A percentile compares a stretch with the other conserved stretches of the same genome.
These are phyloP conservation scores for Verticillium tricorpus DNA, from an alignment of 2,329 filamentous ascomycete genomes.

Conservation along the genomic window DNA sequence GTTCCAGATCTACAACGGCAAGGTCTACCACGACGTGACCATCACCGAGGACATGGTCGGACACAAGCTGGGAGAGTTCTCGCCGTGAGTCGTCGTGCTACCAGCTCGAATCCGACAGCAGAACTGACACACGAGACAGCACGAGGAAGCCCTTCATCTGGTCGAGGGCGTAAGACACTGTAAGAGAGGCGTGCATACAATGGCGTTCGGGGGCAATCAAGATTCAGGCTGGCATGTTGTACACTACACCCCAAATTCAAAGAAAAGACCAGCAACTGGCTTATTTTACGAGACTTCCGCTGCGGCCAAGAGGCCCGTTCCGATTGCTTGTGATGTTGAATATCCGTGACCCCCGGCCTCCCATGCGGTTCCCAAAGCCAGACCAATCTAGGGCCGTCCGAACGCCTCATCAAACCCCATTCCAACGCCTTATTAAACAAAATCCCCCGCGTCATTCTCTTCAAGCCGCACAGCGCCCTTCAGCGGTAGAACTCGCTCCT, in stretches of 20 bases:
- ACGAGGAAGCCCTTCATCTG: constrained; percentile 57
- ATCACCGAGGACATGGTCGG: constrained; percentile 97
- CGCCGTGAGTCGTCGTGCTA: constrained; percentile 57
- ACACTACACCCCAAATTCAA: neutral
- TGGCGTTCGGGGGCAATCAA: neutral
- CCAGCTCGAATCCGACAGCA: neutral
- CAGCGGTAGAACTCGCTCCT: constrained; percentile 93
- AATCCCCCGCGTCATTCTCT: neutral
- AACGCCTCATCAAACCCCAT: constrained; percentile 8
- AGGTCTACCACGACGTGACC: constrained; percentile 73
- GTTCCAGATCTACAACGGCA: constrained; percentile 91
- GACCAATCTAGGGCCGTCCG: constrained; percentile 1
- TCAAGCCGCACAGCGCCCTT: neutral
- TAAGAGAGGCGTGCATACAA: neutral
- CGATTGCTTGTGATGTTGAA: neutral
- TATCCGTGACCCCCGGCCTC: neutral
- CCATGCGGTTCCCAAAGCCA: neutral
- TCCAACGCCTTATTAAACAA: constrained; percentile 7
- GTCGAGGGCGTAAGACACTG: constrained; percentile 14
- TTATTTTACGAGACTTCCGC: neutral
- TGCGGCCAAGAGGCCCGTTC: neutral
- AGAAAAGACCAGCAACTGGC: neutral
- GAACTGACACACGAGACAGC: constrained; percentile 24
- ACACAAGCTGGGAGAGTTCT: constrained; percentile 90
- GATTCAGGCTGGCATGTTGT: neutral